A percentile compares a stretch with the other conserved stretches of the same genome.
These are phyloP conservation scores for Trapa incisa DNA, from an alignment of 345 rosid genomes.

Conservation along the genomic window DNA sequence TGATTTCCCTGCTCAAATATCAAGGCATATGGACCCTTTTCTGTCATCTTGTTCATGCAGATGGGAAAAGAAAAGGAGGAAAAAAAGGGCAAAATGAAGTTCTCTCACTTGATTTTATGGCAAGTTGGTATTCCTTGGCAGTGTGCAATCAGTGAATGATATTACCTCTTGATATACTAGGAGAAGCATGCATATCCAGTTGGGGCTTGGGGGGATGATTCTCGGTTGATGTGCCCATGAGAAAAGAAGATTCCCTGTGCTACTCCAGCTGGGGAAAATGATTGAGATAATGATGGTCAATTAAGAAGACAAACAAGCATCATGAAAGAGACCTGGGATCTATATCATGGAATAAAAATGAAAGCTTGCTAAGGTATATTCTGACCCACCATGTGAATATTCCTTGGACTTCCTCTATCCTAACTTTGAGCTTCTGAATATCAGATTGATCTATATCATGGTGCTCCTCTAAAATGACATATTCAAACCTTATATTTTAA, in stretches of 20 bases:
- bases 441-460: neutral
- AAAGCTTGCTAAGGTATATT: constrained; percentile 12
- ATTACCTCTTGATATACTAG: neutral
- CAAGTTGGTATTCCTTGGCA: neutral
- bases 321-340: constrained; percentile 1
- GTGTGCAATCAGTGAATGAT: too few relatives aligned
- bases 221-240: constrained; percentile 19
- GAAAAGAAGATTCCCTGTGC: constrained; percentile 11
- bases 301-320: neutral
- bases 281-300: neutral
- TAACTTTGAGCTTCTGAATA: neutral
- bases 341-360: constrained; percentile 3
- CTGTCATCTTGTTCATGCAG: too few relatives aligned
- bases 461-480: neutral
- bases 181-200: neutral
- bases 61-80: neutral
- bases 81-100: neutral
- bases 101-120: neutral
- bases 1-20: neutral
- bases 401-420: neutral
- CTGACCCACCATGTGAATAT: constrained; percentile 25
- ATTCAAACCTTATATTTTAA: neutral
- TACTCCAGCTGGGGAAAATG: neutral
- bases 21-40: neutral
- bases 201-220: constrained; percentile 3